Conservation (phyloP, 2,329 filamentous ascomycete genomes). For the Bretziella fagacearum region DNA sequence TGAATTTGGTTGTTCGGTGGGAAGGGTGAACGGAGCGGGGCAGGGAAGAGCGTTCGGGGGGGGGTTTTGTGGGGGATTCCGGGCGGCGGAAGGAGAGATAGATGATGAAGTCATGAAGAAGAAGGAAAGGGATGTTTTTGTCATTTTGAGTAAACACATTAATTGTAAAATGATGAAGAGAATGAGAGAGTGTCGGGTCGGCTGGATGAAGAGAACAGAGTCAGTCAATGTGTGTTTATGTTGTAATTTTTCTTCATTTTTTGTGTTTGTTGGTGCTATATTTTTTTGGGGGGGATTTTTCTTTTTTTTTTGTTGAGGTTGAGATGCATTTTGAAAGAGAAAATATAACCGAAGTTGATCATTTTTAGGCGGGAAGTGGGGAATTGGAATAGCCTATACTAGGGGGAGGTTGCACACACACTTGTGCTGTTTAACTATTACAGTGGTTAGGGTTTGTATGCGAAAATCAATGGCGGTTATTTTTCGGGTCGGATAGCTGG, state of each 20-base stretch:
- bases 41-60: neutral
- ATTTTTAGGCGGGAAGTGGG: neutral
- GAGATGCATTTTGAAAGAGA: too few species aligned
- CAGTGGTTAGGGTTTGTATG: too few species aligned
- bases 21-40: neutral
- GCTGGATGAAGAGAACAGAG: neutral
- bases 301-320: conserved; percentile 8
- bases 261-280: neutral
- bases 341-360: too few species aligned
- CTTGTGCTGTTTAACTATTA: too few species aligned
- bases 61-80: neutral
- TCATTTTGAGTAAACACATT: too few species aligned
- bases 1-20: too few species aligned
- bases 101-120: neutral
- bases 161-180: neutral
- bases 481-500: too few species aligned
- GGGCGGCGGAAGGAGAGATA: neutral
- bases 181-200: neutral
- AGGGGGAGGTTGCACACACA: neutral
- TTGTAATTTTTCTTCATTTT: neutral
- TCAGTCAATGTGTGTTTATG: neutral
- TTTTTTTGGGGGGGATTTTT: too few species aligned
- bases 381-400: neutral
- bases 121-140: too few species aligned
- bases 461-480: too few species aligned